A percentile compares a stretch with the other conserved stretches of the same genome.
Conservation (phyloP, 192 early-diverging fungal genomes). For the Coemansia sp. region DNA sequence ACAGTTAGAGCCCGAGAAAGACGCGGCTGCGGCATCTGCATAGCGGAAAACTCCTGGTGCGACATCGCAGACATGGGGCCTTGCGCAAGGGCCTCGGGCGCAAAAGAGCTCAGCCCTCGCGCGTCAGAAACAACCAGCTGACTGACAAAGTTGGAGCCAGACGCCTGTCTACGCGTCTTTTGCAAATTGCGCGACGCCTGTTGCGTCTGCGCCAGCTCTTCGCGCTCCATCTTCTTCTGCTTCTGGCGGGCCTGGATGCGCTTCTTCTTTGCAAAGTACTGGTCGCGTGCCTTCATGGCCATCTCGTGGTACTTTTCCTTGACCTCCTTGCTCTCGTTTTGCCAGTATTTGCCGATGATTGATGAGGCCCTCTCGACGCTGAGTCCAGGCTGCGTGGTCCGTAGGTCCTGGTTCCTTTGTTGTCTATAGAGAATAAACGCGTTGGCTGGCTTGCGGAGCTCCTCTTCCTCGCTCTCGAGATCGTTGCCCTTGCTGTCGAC, state of each 20-base stretch:
- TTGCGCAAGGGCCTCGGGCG: slow-evolving; percentile 33
- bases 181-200: slow-evolving; percentile 6
- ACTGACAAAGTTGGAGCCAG: neutral
- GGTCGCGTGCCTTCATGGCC: slow-evolving; percentile 22
- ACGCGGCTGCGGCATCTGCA: slow-evolving; percentile 2
- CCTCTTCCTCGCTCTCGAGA: slow-evolving; percentile 7
- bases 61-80: neutral
- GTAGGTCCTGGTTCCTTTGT: slow-evolving; percentile 24
- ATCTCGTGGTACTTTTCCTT: slow-evolving; percentile 20
- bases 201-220: slow-evolving; percentile 6
- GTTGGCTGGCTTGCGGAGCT: slow-evolving; percentile 44
- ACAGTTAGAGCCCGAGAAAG: slow-evolving; percentile 15
- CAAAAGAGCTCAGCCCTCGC: slow-evolving; percentile 29
- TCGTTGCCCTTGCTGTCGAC: slow-evolving; percentile 5
- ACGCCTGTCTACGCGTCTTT: neutral
- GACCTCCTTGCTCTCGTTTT: slow-evolving; percentile 17
- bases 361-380: slow-evolving; percentile 33
- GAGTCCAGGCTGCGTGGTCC: slow-evolving; percentile 15
- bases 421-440: slow-evolving; percentile 45
- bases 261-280: slow-evolving; percentile 50
- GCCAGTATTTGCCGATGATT: slow-evolving; percentile 38
- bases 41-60: neutral
- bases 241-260: slow-evolving; percentile 21
- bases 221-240: slow-evolving; percentile 27
- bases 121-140: slow-evolving; percentile 16